Conservation (phyloP, 2,329 filamentous ascomycete species). For the Aspergillus intermedius region DNA sequence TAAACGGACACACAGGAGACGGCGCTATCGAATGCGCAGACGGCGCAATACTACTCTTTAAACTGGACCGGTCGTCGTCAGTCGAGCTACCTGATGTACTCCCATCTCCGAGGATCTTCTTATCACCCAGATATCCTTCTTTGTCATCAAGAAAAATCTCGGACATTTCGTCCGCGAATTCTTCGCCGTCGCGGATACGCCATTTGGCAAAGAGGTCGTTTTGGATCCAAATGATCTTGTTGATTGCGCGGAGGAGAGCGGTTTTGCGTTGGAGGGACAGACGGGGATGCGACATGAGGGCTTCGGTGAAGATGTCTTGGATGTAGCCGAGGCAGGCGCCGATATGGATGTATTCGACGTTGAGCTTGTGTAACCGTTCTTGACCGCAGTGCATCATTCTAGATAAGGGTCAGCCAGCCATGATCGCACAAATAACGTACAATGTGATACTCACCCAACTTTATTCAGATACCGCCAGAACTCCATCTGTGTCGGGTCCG, state of each 20-base stretch:
- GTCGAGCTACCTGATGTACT: constrained; percentile 18
- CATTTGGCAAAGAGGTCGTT: constrained; percentile 82
- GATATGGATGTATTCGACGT: constrained; percentile 76
- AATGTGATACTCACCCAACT: constrained; percentile 54
- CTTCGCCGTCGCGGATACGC: constrained; percentile 65
- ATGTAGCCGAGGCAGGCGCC: constrained; percentile 66
- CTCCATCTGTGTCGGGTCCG: constrained; percentile 66
- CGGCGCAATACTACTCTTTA: constrained; percentile 16
- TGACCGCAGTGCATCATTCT: constrained; percentile 76
- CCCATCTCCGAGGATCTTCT: constrained; percentile 44
- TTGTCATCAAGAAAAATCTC: constrained; percentile 44
- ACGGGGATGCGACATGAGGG: constrained; percentile 64
- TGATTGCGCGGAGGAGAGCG: constrained; percentile 65
- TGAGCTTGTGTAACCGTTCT: constrained; percentile 63
- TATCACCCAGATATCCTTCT: constrained; percentile 60
- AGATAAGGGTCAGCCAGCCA: background rate
- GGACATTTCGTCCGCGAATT: constrained; percentile 44
- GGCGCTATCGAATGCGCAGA: constrained; percentile 21
- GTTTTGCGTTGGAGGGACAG: constrained; percentile 63
- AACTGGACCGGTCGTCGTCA: constrained; percentile 25
- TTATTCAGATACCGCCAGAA: constrained; percentile 83
- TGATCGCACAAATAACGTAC: background rate
- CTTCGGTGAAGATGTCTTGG: constrained; percentile 70
- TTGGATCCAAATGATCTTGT: constrained; percentile 82
- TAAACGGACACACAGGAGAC: constrained; percentile 10